Percentiles rank a stretch among this genome's conserved stretches.
Conservation (phyloP, 805 yeast genomes). For the Brettanomyces custersianus region DNA sequence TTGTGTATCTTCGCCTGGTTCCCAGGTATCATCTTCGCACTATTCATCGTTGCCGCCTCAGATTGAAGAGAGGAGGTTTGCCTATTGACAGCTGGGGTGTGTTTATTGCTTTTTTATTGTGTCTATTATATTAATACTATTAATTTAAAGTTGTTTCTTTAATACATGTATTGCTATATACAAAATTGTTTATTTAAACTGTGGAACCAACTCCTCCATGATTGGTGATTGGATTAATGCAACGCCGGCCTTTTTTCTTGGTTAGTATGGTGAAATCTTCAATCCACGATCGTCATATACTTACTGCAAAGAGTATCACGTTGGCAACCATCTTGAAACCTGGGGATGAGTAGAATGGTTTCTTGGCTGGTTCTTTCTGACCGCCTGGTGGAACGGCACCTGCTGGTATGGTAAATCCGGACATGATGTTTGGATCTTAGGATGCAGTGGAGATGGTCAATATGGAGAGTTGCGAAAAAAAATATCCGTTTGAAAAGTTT, state of each 20-base stretch:
- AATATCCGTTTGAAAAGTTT: too few species aligned
- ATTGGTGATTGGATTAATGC: slow-evolving; percentile 68
- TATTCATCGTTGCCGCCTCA: slow-evolving; percentile 41
- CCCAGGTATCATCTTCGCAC: slow-evolving; percentile 76
- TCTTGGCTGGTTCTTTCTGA: slow-evolving; percentile 20
- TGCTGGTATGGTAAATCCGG: slow-evolving; percentile 22
- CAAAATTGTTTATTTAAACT: slow-evolving; percentile 25
- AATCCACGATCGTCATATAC: slow-evolving; percentile 7
- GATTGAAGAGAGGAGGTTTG: background rate
- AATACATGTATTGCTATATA: too few species aligned
- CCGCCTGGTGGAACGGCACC: slow-evolving; percentile 13
- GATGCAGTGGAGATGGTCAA: too few species aligned
- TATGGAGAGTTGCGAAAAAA: too few species aligned
- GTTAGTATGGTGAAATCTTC: background rate
- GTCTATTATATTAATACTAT: background rate
- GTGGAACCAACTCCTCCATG: slow-evolving; percentile 79
- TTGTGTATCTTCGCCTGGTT: slow-evolving; percentile 58
- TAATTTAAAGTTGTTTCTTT: background rate
- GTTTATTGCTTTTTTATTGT: background rate
- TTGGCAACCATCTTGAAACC: slow-evolving; percentile 56
- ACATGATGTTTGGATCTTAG: too few species aligned
- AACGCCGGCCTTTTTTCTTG: slow-evolving; percentile 47
- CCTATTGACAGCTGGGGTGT: background rate
- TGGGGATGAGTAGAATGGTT: slow-evolving; percentile 54
- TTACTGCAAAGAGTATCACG: slow-evolving; percentile 48